A percentile compares a stretch with the other conserved stretches of the same genome.
Conservation (phyloP, 306 rosid genomes). For the Castanea sativa region DNA sequence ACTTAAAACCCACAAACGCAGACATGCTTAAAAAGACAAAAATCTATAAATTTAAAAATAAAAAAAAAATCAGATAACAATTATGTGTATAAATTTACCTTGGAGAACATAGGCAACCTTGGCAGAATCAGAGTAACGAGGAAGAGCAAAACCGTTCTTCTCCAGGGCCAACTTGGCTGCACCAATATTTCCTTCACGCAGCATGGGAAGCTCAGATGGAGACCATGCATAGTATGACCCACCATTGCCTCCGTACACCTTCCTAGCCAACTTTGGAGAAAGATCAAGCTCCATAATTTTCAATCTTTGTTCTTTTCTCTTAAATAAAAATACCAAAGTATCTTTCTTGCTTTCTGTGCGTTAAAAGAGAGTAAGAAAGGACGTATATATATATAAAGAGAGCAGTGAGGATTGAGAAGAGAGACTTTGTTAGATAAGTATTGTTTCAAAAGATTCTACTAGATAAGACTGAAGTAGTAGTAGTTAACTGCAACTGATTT, state of each 20-base stretch:
- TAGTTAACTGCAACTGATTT: too few species aligned
- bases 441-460: too few species aligned
- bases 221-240: constrained; percentile 71
- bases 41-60: neutral
- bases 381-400: neutral
- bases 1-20: neutral
- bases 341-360: neutral
- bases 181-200: constrained; percentile 67
- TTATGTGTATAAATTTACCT: constrained; percentile 30
- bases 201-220: constrained; percentile 78
- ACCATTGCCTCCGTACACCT: constrained; percentile 54
- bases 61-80: neutral
- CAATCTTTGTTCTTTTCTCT: neutral
- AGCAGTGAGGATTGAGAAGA: neutral
- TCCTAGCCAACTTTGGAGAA: constrained; percentile 63
- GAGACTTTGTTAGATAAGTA: too few species aligned
- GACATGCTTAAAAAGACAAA: neutral
- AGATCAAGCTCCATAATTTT: constrained; percentile 66
- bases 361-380: neutral
- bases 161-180: constrained; percentile 68
- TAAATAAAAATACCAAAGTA: neutral
- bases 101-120: constrained; percentile 78
- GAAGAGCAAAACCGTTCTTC: constrained; percentile 72
- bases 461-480: too few species aligned
- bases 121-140: constrained; percentile 69